Conservation (phyloP, 306 rosid species). For the Glycine tomentella region DNA sequence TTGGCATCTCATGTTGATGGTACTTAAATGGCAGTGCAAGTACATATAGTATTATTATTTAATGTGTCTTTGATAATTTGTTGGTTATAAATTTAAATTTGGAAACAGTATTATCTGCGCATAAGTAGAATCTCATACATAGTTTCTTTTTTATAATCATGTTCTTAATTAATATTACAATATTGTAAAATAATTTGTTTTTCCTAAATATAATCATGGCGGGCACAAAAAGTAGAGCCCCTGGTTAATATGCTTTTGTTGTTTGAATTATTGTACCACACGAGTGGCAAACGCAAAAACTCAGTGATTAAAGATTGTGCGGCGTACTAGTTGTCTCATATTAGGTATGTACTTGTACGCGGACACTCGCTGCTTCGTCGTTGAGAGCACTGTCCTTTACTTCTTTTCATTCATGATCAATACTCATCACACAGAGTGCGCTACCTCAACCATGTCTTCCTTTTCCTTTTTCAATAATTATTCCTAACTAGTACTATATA, state of each 20-base stretch:
- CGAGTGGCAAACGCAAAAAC: neutral
- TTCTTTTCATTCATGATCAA: neutral
- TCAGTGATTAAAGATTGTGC: conserved; percentile 45
- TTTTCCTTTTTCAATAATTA: neutral
- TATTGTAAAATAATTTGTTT: too few species aligned
- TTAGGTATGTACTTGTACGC: neutral
- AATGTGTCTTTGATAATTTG: too few species aligned
- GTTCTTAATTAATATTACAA: too few species aligned
- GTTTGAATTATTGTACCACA: conserved; percentile 42
- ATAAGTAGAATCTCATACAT: too few species aligned
- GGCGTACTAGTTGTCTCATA: conserved; percentile 35
- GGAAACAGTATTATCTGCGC: too few species aligned
- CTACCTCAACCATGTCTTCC: neutral
- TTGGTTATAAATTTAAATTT: too few species aligned
- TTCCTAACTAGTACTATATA: too few species aligned
- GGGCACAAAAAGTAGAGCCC: conserved; percentile 3
- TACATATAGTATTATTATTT: too few species aligned
- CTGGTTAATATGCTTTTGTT: neutral
- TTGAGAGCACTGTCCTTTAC: neutral
- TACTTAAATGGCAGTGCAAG: too few species aligned
- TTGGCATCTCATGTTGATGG: too few species aligned
- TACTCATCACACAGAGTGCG: neutral
- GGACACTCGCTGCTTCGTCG: too few species aligned
- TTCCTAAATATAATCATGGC: neutral
- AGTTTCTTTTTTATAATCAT: too few species aligned